Base-by-base conservation (phyloP, 805 yeast genomes). In the Saccharomyces jurei region DNA sequence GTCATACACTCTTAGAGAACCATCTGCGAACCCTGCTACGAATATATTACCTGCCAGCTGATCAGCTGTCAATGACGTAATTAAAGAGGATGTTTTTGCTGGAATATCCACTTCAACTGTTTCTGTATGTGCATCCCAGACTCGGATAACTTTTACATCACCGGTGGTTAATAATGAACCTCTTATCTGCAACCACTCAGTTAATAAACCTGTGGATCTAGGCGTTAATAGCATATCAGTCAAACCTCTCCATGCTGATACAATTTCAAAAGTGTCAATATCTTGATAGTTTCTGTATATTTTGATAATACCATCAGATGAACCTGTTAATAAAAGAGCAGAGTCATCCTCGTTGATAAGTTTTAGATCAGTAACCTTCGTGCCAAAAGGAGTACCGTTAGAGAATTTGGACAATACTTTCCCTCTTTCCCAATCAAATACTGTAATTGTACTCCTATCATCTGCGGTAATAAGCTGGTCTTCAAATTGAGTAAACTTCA, bases 61-160 rank as follows among this genome's bases (percentile, higher is more conserved):
- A 66, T 94, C 99, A 0, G 97, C 89, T 0, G 98, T 91, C 52
- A 94, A 73, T 0, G 95, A 79, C 0, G 96, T 87, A 51, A 94
- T 86, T n/a, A 92, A 83, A 21, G 92, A 83, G 0, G 96, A 83
- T 0, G 96, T 88, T 54, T 97, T 78, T 0, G 96, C 95, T 0
- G 98, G 97, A 50, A 94, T 86, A 63, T 90, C 97, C 17, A 82
- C 81, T 50, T 88, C 77, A 65, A 96, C 86, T 51, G 86, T 76
- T 65, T 94, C 99, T 36, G 97, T 76, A 11, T 96, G 94, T 0
- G 98, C 98, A 71, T 94, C 98, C 99, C 99, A 94, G 1, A 91
- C 77, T 54, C 96, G 76, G 53, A 94, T 89, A 26, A 90, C 84
- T 63, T 91, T 88, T 8, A 89, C 96, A 73, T 94, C 98, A 49